Base-by-base conservation (phyloP, 1,284 basidiomycete genomes). In the Sporisorium reilianum region DNA sequence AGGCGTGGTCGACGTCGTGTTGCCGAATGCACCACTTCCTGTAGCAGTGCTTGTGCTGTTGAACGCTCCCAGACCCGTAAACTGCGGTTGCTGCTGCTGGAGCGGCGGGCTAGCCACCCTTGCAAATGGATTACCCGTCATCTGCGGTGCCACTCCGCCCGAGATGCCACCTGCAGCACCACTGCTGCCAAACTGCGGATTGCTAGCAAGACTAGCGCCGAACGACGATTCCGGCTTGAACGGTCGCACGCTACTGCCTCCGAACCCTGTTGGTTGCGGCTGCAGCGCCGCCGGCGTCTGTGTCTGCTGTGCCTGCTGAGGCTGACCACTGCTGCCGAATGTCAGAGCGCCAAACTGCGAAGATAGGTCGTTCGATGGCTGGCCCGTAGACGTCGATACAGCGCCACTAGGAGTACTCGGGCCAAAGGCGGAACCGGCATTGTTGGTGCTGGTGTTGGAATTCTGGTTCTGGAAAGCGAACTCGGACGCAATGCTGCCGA, bases 401-500 rank as follows among this genome's bases (percentile, higher is more conserved):
- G 46, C 59, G 8, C 52, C 56, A 11, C 32, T 12, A 12, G 69
- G 52, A 12, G 62, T 54, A 30, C 34, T 58, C 18, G 46, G 40
- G 16, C 44, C 52, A 32, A 55, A 55, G 2, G 55, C 44, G 10
- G 63, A 52, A 12, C 46, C 44, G 32, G 54, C 22, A n/a, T 45
- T 46, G 38, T 14, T 61, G 32, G 34, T 32, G 59, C n/a, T 41
- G 38, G 23, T 42, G 42, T 49, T 53, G 41, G n/a, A n/a, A n/a
- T 50, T 44, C 18, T 64, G 55, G 23, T 69, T 72, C 34, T 44
- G 60, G 20, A 77, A 66, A 10, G 84, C 73, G 53, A 86, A 85
- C 49, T 86, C 85, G 9, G 80, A 83, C 2, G 85, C 85, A 38
- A 86, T 56, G 46, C 74, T 85, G 34, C 84, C 84, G 36, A 86